phyloP scores from a whole-genome alignment of 257 asterid species.

The Leptodermis oblonga region DNA sequence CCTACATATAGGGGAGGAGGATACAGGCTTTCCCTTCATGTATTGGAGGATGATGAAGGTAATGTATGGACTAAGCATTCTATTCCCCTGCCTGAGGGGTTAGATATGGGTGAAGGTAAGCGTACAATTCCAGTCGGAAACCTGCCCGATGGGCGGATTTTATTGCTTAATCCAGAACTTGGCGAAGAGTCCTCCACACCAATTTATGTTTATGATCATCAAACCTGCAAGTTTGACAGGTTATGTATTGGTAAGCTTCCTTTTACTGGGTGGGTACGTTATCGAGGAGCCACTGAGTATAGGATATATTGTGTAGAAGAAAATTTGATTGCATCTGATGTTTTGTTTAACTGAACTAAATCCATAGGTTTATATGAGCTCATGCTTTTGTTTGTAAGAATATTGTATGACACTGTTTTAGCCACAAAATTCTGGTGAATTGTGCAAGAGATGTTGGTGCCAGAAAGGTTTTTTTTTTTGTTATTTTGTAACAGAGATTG shows the following conservation, averaged over 20 bases:
- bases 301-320: slow-evolving; percentile 1
- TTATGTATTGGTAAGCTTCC: slow-evolving; percentile 4
- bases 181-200: not conserved
- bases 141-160: not conserved
- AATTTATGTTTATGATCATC: slow-evolving; percentile 4
- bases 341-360: not conserved
- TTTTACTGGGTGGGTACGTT: not conserved
- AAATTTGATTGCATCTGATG: not conserved
- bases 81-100: slow-evolving; percentile 5
- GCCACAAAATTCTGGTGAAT: not conserved
- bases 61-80: not conserved
- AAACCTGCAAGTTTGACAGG: not conserved
- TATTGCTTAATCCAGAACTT: not conserved
- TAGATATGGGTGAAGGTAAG: not conserved
- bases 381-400: not conserved
- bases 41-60: slow-evolving; percentile 1
- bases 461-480: too few relatives aligned
- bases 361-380: too few relatives aligned
- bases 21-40: not conserved
- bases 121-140: not conserved
- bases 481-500: too few relatives aligned
- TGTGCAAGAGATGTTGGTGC: too few relatives aligned
- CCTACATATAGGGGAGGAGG: not conserved
- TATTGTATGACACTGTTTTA: not conserved
- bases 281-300: not conserved